Evolutionary conservation across 23 red algal species (phyloP), one percentile per base, ranked within the genome.

Genomic region (Gracilariopsis chorda): DNA sequence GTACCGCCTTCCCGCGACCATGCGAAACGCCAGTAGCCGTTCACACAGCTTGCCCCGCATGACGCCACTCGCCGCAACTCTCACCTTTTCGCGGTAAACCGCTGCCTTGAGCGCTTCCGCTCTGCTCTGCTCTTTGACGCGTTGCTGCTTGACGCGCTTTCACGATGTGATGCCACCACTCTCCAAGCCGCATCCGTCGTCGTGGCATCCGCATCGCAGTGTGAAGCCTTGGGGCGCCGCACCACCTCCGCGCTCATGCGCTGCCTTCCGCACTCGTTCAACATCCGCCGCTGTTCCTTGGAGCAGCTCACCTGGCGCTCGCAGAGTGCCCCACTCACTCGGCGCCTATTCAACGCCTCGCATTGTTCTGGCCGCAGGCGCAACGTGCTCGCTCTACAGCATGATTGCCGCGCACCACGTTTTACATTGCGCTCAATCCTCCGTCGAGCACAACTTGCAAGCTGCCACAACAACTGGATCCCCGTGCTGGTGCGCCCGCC

Each of bases 291-390:
- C 7, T 65, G 6, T 21, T 65, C 16, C 6, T 65, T 27, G 30
- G n/a, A 61, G 30, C 30, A 7, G 6, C 56, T n/a, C n/a, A n/a
- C n/a, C n/a, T n/a, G n/a, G n/a, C n/a, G n/a, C n/a, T n/a, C n/a
- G n/a, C n/a, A n/a, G n/a, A n/a, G n/a, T n/a, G n/a, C n/a, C n/a
- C n/a, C n/a, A n/a, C n/a, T n/a, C n/a, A n/a, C n/a, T n/a, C n/a
- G n/a, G n/a, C n/a, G n/a, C n/a, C 9, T 6, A 27, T 27, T 19
- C 56, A 61, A 61, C 6, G 20, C 20, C 10, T 61, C 20, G n/a
- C n/a, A 61, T 65, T 65, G 24, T 65, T 65, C 60, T 65, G 60
- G 60, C 60, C 60, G 32, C 60, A 65, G 7, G 60, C 60, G 23
- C 60, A 65, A 33, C 28, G 37, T 65, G 60, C 60, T 23, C 60